Conservation (phyloP, 352 stramenopile species). For the Phytophthora sojae region DNA sequence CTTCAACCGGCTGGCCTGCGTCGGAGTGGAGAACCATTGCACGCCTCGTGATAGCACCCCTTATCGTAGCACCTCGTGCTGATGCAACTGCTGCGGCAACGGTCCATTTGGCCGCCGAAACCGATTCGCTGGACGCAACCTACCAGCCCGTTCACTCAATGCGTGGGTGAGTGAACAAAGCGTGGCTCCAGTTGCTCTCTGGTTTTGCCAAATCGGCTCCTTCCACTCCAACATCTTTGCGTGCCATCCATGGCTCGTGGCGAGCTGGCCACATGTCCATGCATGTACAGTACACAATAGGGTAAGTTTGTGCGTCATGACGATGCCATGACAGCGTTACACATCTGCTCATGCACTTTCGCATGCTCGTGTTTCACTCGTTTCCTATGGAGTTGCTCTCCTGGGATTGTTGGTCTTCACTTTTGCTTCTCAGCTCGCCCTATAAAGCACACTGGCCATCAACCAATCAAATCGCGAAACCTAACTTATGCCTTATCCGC, state of each 20-base stretch:
- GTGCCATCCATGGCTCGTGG: background rate
- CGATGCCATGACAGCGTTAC: background rate
- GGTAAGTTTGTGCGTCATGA: background rate
- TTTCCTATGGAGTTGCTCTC: no score
- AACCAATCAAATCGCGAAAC: background rate
- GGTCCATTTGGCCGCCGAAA: slow-evolving; percentile 1
- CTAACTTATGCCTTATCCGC: background rate
- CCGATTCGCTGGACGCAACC: background rate
- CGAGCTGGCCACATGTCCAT: background rate
- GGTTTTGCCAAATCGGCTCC: background rate
- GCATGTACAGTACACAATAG: no score
- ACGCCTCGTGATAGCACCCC: no score
- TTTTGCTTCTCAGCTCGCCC: background rate
- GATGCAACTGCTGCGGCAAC: background rate
- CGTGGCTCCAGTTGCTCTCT: no score
- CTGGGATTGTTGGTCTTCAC: background rate
- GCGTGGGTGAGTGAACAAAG: background rate
- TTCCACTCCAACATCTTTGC: background rate
- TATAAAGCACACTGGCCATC: background rate
- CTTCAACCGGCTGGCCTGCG: background rate
- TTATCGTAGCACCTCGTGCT: background rate
- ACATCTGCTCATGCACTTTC: background rate
- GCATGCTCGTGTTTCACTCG: background rate
- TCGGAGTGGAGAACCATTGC: no score
- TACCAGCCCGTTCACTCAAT: background rate